Conservation (phyloP, 148 eudicot species). For the Dianthus caryophyllus region DNA sequence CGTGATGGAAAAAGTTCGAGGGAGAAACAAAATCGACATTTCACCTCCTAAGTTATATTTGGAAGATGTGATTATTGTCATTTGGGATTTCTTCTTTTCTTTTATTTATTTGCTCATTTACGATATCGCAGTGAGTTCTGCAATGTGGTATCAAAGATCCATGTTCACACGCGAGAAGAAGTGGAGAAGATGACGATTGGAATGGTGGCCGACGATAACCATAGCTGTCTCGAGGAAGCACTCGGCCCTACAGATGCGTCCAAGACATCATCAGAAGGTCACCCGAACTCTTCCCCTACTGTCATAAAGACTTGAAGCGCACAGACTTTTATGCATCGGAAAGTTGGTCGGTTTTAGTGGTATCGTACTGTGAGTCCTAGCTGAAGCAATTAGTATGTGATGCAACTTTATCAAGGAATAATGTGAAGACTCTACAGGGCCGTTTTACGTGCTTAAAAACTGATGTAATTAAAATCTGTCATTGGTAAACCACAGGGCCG, state of each 20-base stretch:
- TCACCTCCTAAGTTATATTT: too few relatives aligned
- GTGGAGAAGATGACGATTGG: conserved; percentile 76
- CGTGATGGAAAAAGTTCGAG: background rate
- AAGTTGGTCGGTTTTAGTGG: background rate
- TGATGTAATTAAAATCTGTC: too few relatives aligned
- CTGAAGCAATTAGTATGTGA: too few relatives aligned
- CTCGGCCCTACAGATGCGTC: conserved; percentile 46
- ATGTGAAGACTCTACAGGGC: too few relatives aligned
- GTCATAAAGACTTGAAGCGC: conserved; percentile 30
- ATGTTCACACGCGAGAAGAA: conserved; percentile 80
- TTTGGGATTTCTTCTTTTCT: background rate
- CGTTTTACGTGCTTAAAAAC: too few relatives aligned
- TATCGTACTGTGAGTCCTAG: too few relatives aligned
- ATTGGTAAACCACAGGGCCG: too few relatives aligned
- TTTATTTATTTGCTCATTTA: background rate
- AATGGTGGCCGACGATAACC: conserved; percentile 59
- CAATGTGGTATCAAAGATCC: conserved; percentile 70
- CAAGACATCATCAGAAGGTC: conserved; percentile 62
- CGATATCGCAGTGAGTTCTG: conserved; percentile 58
- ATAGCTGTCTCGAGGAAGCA: conserved; percentile 83
- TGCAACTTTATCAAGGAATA: too few relatives aligned
- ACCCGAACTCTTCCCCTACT: conserved; percentile 51
- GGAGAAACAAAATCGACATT: background rate
- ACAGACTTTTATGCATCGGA: background rate
- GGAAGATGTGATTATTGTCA: too few relatives aligned